A percentile compares a stretch with the other conserved stretches of the same genome.
Conservation (phyloP, 1,139 yeast species). For the Yamadazyma spencermartinsiae region DNA sequence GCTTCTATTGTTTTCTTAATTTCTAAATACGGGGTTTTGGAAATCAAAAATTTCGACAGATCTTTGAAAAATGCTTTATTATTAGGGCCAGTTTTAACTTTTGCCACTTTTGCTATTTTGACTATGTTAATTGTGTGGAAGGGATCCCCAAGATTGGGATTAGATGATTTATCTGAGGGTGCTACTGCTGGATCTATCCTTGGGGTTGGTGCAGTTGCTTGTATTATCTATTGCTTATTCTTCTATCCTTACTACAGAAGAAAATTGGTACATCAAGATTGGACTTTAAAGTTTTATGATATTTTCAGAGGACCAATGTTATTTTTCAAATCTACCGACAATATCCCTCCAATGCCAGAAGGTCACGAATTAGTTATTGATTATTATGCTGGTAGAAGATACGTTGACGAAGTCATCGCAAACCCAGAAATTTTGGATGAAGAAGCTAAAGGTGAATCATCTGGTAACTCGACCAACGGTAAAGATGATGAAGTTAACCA, state of each 20-base stretch:
- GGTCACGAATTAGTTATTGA: conserved; percentile 58
- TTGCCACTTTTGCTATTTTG: conserved; percentile 58
- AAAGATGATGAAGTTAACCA: conserved; percentile 13
- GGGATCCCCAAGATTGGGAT: conserved; percentile 67
- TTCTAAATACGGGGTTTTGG: conserved; percentile 62
- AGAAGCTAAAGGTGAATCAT: conserved; percentile 14
- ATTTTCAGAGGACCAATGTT: conserved; percentile 57
- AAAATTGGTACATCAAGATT: conserved; percentile 60
- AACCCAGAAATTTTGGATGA: conserved; percentile 18
- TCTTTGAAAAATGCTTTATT: conserved; percentile 55
- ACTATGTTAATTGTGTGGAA: conserved; percentile 68
- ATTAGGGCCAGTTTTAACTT: conserved; percentile 63
- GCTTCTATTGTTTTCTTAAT: conserved; percentile 59
- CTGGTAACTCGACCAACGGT: conserved; percentile 15
- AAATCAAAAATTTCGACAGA: conserved; percentile 45
- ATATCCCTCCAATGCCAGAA: conserved; percentile 67
- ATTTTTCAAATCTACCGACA: conserved; percentile 55
- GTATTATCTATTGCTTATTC: conserved; percentile 51
- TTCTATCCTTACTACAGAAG: conserved; percentile 65
- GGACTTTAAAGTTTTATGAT: conserved; percentile 66
- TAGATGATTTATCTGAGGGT: conserved; percentile 50
- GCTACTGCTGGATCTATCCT: conserved; percentile 57
- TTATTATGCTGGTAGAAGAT: conserved; percentile 64
- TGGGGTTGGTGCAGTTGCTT: conserved; percentile 64
- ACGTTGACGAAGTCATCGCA: conserved; percentile 22